Conservation (phyloP, 1,139 yeast species). For the Spencermartinsiella ligniputridi region DNA sequence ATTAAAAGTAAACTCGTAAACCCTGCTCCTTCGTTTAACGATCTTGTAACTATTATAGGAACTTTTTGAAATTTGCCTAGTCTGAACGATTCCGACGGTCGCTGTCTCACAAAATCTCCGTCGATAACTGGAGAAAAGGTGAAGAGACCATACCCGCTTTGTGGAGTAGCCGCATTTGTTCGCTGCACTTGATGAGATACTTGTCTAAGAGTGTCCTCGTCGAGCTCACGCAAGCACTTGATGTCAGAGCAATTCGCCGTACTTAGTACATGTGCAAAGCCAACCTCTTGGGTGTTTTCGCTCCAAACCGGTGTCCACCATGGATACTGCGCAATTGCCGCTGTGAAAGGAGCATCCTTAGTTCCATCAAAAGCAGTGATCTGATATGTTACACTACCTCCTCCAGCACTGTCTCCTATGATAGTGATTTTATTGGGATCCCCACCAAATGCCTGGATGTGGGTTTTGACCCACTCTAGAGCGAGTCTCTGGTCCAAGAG, state of each 20-base stretch:
- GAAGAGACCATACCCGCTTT: conserved; percentile 12
- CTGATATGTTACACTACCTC: conserved; percentile 23
- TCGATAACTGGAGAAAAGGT: conserved; percentile 12
- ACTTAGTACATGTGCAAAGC: conserved; percentile 3
- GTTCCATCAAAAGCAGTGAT: conserved; percentile 4
- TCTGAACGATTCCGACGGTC: conserved; percentile 8
- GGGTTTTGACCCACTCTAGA: conserved; percentile 32
- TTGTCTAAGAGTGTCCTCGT: not conserved
- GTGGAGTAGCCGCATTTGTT: conserved; percentile 5
- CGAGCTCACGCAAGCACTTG: conserved; percentile 8
- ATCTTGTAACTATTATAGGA: conserved; percentile 9
- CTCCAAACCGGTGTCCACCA: conserved; percentile 5
- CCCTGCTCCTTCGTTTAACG: conserved; percentile 9
- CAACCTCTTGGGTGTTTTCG: conserved; percentile 5
- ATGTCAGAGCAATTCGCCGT: conserved; percentile 7
- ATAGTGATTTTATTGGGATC: conserved; percentile 30
- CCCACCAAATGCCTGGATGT: conserved; percentile 34
- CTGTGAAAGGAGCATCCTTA: conserved; percentile 3
- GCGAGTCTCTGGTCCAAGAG: conserved; percentile 33
- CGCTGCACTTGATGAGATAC: conserved; percentile 2
- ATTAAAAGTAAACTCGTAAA: conserved; percentile 4
- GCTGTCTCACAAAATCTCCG: conserved; percentile 6
- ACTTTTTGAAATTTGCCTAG: conserved; percentile 8
- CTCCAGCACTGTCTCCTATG: conserved; percentile 37
- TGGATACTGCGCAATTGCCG: conserved; percentile 2